phyloP scores from a whole-genome alignment of 495 filamentous ascomycete genomes.

The Podospora pseudoanserina region DNA sequence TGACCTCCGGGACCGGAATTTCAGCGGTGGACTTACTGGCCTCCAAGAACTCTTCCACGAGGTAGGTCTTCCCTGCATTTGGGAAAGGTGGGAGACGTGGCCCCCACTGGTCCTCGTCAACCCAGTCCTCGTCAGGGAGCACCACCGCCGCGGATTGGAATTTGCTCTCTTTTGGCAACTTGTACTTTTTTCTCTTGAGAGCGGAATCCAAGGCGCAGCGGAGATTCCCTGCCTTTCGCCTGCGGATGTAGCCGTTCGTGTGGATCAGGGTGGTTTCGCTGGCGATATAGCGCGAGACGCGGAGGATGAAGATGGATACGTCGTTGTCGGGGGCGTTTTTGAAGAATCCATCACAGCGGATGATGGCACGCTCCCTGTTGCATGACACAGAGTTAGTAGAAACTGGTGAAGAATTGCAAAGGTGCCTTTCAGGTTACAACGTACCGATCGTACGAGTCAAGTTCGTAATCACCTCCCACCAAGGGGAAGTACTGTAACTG shows the following conservation, averaged over 20 bases:
- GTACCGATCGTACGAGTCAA: slow-evolving; percentile 15
- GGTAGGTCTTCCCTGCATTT: neutral
- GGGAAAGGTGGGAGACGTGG: too few species aligned
- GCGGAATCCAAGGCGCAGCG: neutral
- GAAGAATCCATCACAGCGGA: neutral
- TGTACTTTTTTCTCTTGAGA: neutral
- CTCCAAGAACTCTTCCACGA: neutral
- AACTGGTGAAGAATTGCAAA: too few species aligned
- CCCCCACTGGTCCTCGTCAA: neutral
- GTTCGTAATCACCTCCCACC: slow-evolving; percentile 22
- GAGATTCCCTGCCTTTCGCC: neutral
- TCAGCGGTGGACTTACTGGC: too few species aligned
- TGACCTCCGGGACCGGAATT: slow-evolving; percentile 16
- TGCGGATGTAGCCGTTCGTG: neutral
- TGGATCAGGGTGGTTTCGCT: neutral
- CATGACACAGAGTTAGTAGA: neutral
- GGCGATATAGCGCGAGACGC: slow-evolving; percentile 9
- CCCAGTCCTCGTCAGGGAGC: slow-evolving; percentile 16
- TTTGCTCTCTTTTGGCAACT: neutral
- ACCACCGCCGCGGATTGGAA: slow-evolving; percentile 9
- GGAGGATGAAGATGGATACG: slow-evolving; percentile 18
- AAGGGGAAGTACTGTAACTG: neutral
- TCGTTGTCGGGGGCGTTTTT: slow-evolving; percentile 7
- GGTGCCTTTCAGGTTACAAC: neutral
- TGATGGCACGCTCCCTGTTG: neutral